Conservation (phyloP, 2,329 filamentous ascomycete genomes). For the Talaromyces sp. region DNA sequence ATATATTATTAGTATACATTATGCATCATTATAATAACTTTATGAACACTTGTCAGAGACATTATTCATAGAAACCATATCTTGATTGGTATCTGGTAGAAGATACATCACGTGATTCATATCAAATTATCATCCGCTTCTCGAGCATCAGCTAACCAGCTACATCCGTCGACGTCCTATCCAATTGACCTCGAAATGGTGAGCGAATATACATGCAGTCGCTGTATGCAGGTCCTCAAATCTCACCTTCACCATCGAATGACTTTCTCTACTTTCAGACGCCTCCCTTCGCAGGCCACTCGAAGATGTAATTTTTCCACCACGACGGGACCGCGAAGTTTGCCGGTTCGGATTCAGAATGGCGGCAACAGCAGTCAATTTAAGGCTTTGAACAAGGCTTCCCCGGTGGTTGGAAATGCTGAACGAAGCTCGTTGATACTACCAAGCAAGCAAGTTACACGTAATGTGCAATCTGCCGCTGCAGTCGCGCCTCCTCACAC, state of each 20-base stretch:
- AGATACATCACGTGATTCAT: constrained; percentile 11
- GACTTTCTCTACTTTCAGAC: constrained; percentile 24
- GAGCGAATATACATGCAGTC: constrained; percentile 39
- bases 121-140: neutral
- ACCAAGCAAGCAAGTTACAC: constrained; percentile 18
- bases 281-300: constrained; percentile 24
- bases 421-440: constrained; percentile 27
- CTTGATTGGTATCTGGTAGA: neutral
- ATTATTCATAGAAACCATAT: neutral
- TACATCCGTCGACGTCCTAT: neutral
- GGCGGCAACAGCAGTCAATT: neutral
- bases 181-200: constrained; percentile 28
- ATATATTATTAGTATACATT: neutral
- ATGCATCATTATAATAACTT: neutral
- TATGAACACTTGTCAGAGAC: neutral
- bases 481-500: constrained; percentile 23
- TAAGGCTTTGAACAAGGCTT: neutral
- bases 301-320: constrained; percentile 24
- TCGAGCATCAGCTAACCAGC: neutral
- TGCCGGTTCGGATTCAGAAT: constrained; percentile 8
- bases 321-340: constrained; percentile 6
- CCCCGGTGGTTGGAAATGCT: neutral
- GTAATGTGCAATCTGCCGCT: constrained; percentile 28
- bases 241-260: constrained; percentile 27
- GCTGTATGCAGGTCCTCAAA: constrained; percentile 37